These are phyloP conservation scores for Mallotus nudiflorus DNA, from an alignment of 345 rosid genomes.

Conservation along the genomic window DNA sequence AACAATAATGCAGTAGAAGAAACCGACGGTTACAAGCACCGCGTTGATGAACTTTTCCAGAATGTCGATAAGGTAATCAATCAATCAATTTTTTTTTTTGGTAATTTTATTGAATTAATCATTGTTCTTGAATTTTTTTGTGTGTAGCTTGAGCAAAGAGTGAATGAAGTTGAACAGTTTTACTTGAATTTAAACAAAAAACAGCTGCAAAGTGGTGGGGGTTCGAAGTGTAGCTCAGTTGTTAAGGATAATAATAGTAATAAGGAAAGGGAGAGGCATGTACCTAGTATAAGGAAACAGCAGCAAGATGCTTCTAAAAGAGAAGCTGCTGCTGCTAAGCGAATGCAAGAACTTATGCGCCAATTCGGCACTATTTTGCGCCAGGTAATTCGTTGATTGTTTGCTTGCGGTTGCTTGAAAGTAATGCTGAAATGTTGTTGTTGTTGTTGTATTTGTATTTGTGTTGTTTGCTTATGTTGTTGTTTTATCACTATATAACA, in stretches of 20 bases:
- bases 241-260: slow-evolving; percentile 38
- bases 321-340: slow-evolving; percentile 85
- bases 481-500: no score
- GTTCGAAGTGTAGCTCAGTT: slow-evolving; percentile 49
- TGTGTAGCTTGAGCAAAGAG: slow-evolving; percentile 69
- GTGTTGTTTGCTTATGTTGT: no score
- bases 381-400: slow-evolving; percentile 50
- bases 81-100: no score
- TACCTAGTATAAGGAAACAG: slow-evolving; percentile 65
- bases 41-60: slow-evolving; percentile 27
- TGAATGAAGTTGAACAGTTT: slow-evolving; percentile 71
- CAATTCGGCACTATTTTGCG: slow-evolving; percentile 79
- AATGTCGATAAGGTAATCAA: slow-evolving; percentile 26
- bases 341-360: slow-evolving; percentile 98
- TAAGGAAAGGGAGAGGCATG: slow-evolving; percentile 56
- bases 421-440: no score
- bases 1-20: slow-evolving; percentile 15
- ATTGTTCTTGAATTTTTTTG: not conserved
- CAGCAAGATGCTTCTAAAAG: slow-evolving; percentile 71
- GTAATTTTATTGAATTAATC: not conserved
- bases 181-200: slow-evolving; percentile 45
- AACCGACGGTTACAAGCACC: slow-evolving; percentile 22
- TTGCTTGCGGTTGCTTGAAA: not conserved
- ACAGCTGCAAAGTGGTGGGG: slow-evolving; percentile 31
- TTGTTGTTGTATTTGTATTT: no score